Percentiles rank a stretch among this genome's conserved stretches.
Evolutionary conservation across 2,329 filamentous ascomycete genomes (phyloP).

Genomic region (Aspergillus ibericus): DNA sequence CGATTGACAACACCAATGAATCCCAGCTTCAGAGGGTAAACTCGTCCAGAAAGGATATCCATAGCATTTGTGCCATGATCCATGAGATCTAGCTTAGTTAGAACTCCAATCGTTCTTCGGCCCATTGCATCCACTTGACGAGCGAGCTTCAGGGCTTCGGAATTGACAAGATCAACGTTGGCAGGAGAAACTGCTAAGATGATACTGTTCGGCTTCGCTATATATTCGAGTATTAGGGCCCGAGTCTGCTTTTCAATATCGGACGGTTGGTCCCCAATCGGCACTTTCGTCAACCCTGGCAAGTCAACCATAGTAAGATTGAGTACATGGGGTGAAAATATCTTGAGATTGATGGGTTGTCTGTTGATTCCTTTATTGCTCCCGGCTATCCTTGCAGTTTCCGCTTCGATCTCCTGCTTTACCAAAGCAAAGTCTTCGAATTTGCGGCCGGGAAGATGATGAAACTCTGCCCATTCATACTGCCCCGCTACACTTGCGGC

Average conservation of each 20-base stretch:
- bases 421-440: conserved; percentile 93
- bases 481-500: conserved; percentile 69
- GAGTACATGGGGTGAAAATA: conserved; percentile 94
- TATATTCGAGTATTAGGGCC: conserved; percentile 95
- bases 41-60: conserved; percentile 94
- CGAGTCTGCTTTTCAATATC: conserved; percentile 99
- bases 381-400: conserved; percentile 90
- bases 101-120: conserved; percentile 89
- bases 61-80: conserved; percentile 97
- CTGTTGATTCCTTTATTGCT: conserved; percentile 98
- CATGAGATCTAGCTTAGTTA: conserved; percentile 98
- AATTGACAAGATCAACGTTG: conserved; percentile 98
- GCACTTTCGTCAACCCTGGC: conserved; percentile 94
- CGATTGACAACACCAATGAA: conserved; percentile 98
- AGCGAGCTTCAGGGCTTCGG: conserved; percentile 92
- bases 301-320: conserved; percentile 96
- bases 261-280: conserved; percentile 93
- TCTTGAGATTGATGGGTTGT: conserved; percentile 96
- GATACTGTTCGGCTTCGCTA: conserved; percentile 98
- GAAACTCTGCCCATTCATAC: conserved; percentile 89
- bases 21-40: conserved; percentile 93
- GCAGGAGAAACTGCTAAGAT: conserved; percentile 94
- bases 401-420: conserved; percentile 93
- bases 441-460: conserved; percentile 84
- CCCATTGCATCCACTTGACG: conserved; percentile 95